Evolutionary conservation across 108 stramenopile species (phyloP).

Genomic region (Parmales sp.): DNA sequence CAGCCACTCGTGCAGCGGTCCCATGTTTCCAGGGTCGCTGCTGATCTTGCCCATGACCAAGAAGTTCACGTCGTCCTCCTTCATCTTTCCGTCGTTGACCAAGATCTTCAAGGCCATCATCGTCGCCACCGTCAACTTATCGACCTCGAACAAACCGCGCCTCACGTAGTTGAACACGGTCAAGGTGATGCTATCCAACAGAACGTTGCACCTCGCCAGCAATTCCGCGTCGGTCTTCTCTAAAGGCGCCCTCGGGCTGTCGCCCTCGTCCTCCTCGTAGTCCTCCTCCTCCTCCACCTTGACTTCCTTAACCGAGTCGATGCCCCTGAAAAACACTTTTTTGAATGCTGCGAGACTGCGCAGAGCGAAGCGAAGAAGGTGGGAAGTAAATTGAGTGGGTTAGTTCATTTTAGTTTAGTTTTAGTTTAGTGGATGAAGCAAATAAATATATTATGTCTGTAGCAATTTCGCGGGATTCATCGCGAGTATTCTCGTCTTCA

Average conservation of each 20-base stretch:
- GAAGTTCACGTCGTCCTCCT: slow-evolving; percentile 45
- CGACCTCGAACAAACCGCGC: slow-evolving; percentile 58
- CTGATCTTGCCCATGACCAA: slow-evolving; percentile 38
- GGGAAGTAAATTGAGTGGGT: too few species aligned
- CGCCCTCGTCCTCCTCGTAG: slow-evolving; percentile 19
- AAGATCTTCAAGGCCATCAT: slow-evolving; percentile 53
- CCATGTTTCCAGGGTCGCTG: slow-evolving; percentile 63
- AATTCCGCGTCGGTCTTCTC: slow-evolving; percentile 48
- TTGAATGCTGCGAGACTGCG: slow-evolving; percentile 68
- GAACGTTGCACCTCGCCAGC: slow-evolving; percentile 35
- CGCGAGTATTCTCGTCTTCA: too few species aligned
- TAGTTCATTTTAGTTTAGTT: too few species aligned
- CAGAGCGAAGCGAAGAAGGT: too few species aligned
- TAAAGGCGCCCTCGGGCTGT: background rate
- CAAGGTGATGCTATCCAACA: slow-evolving; percentile 50
- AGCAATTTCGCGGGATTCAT: too few species aligned
- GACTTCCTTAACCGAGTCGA: slow-evolving; percentile 33
- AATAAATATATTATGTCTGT: too few species aligned
- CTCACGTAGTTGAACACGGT: slow-evolving; percentile 60
- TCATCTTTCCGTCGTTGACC: slow-evolving; percentile 47
- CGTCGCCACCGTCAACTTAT: slow-evolving; percentile 66
- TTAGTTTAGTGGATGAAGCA: too few species aligned
- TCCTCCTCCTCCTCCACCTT: slow-evolving; percentile 12
- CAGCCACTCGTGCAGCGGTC: slow-evolving; percentile 63
- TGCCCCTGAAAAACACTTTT: slow-evolving; percentile 59